Base-by-base conservation (phyloP, 1,284 basidiomycete species). In the Laetiporus sulphureus region DNA sequence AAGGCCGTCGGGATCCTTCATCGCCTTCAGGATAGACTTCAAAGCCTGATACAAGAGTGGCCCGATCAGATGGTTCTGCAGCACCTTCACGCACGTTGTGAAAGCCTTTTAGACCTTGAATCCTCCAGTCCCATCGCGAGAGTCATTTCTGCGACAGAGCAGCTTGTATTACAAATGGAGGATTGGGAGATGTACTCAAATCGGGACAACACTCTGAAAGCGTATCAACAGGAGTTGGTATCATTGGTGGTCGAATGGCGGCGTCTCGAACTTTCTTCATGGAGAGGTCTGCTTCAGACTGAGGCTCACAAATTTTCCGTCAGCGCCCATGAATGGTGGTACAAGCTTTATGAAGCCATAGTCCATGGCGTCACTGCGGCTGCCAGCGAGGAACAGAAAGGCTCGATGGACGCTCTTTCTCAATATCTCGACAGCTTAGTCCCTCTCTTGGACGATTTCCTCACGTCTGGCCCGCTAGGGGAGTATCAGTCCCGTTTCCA, bases 141-240 rank as follows among this genome's bases (percentile, higher is more conserved):
- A 57, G 66, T 95, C 16, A 73, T 99, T 15, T 76, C 90, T 0
- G 83, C 85, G 2, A 61, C 98, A 32, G 96, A 99, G 61, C 85
- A 88, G 48, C 69, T 99, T 10, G 68, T 99, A 2, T 57, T 84
- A 32, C 90, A 96, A 50, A 91, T 83, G 8, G 91, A 96, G 48
- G 96, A 99, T 58, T 99, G 96, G 96, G 92, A 99, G 61, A 83
- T 84, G 54, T 99, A 90, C 54, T 86, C 95, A 10, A 94, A 92
- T 63, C 73, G 78, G 19, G 82, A 87, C 36, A 97, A 94, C 56
- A 83, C 82, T 19, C 73, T 99, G 45, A 79, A 77, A 53, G 47
- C 59, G 1, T 73, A 88, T 55, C 88, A 84, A 45, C 73, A 79
- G 20, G 70, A 70, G 10, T 64, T 97, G 22, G 86, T 78, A 4